Percentiles rank a stretch among this genome's conserved stretches.
Evolutionary conservation across 1,139 yeast species (phyloP).

Genomic region (Pichiaceae sp.): DNA sequence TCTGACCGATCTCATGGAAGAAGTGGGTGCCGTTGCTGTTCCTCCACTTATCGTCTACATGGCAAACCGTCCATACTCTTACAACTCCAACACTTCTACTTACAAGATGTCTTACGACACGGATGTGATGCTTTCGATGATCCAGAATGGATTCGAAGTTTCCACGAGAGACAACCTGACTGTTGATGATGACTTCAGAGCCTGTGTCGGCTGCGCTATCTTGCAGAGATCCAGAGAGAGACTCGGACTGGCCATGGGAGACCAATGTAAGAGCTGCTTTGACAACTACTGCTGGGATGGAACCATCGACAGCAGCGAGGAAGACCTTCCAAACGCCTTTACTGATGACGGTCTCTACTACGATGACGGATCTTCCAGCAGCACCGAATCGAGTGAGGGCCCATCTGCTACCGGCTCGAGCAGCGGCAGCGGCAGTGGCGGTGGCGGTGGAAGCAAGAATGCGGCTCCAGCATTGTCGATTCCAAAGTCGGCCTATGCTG

Average conservation of each 20-base stretch:
- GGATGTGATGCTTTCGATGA: slow-evolving; percentile 50
- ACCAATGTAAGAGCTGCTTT: slow-evolving; percentile 70
- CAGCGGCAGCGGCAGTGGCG: too few species aligned
- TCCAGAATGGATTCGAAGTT: slow-evolving; percentile 74
- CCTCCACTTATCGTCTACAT: slow-evolving; percentile 77
- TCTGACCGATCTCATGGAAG: slow-evolving; percentile 39
- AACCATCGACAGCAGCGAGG: slow-evolving; percentile 10
- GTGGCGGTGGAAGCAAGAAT: too few species aligned
- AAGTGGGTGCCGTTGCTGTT: slow-evolving; percentile 25
- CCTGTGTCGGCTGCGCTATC: slow-evolving; percentile 86
- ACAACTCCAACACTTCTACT: slow-evolving; percentile 63
- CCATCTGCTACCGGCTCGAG: too few species aligned
- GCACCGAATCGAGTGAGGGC: too few species aligned
- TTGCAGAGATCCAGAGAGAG: slow-evolving; percentile 78
- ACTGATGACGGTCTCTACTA: slow-evolving; percentile 39
- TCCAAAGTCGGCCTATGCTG: too few species aligned
- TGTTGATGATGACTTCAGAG: slow-evolving; percentile 61
- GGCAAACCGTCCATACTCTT: slow-evolving; percentile 70
- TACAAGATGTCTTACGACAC: slow-evolving; percentile 55
- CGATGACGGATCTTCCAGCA: slow-evolving; percentile 19
- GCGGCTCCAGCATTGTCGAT: too few species aligned
- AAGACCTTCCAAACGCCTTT: slow-evolving; percentile 29
- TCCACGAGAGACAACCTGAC: slow-evolving; percentile 69
- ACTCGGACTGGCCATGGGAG: slow-evolving; percentile 50
- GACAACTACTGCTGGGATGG: slow-evolving; percentile 73